A percentile compares a stretch with the other conserved stretches of the same genome.
phyloP scores from a whole-genome alignment of 2,329 filamentous ascomycete genomes.

The Diaporthe caulivora region DNA sequence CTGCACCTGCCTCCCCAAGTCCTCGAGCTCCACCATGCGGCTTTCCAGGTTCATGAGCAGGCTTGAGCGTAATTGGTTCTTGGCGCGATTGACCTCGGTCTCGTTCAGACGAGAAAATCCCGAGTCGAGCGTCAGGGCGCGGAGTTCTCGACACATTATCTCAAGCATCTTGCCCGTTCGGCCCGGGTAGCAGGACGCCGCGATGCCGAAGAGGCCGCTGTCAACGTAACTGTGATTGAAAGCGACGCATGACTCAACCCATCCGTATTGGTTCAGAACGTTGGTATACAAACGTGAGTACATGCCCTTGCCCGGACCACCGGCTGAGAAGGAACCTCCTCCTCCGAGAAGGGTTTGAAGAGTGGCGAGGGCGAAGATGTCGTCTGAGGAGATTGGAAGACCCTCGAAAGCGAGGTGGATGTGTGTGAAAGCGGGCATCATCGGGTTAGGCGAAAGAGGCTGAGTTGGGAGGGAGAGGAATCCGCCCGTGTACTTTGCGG shows the following conservation, averaged over 20 bases:
- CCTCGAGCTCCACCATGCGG: conserved; percentile 97
- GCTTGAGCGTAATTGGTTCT: conserved; percentile 93
- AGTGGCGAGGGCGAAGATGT: conserved; percentile 96
- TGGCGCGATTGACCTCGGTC: conserved; percentile 88
- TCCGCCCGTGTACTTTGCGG: conserved; percentile 91
- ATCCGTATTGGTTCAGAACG: conserved; percentile 96
- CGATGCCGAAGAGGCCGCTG: conserved; percentile 94
- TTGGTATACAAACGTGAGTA: conserved; percentile 98
- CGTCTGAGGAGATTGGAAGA: conserved; percentile 87
- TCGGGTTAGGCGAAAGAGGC: conserved; percentile 81
- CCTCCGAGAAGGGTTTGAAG: conserved; percentile 96
- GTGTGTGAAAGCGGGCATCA: conserved; percentile 85
- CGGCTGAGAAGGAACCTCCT: conserved; percentile 95
- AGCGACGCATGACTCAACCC: conserved; percentile 94
- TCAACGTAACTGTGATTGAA: conserved; percentile 99
- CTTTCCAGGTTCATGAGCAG: conserved; percentile 98
- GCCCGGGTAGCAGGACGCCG: conserved; percentile 84
- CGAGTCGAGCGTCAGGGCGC: conserved; percentile 79
- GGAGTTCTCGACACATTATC: conserved; percentile 92
- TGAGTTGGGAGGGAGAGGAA: conserved; percentile 88
- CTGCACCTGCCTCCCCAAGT: conserved; percentile 93
- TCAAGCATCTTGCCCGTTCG: conserved; percentile 88
- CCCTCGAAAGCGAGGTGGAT: conserved; percentile 97
- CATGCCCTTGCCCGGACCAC: conserved; percentile 98
- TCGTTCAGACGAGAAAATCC: conserved; percentile 80